These are phyloP conservation scores for Pichia rugopelliculosa DNA, from an alignment of 805 yeast genomes.

Conservation along the genomic window DNA sequence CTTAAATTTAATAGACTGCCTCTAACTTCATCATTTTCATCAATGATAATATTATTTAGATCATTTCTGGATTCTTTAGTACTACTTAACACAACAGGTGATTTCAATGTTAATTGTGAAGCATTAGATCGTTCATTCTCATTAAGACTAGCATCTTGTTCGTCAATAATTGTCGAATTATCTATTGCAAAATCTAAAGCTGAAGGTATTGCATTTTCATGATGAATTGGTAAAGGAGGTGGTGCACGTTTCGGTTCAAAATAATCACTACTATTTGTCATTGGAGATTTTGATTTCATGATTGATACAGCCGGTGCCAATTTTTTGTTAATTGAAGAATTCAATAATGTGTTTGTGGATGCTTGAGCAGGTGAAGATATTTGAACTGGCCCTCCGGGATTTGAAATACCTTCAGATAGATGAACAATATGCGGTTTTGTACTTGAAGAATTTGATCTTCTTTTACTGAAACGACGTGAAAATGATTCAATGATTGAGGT, in stretches of 20 bases:
- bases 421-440: constrained; percentile 19
- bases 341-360: not conserved
- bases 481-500: constrained; percentile 23
- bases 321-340: not conserved
- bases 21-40: constrained; percentile 7
- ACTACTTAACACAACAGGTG: constrained; percentile 5
- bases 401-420: constrained; percentile 18
- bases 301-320: not conserved
- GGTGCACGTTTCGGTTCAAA: constrained; percentile 10
- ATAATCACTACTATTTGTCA: not conserved
- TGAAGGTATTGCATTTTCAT: not conserved
- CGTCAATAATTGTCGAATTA: not conserved
- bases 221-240: constrained; percentile 9
- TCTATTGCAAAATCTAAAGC: not conserved
- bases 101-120: constrained; percentile 1
- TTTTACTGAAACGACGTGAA: constrained; percentile 22
- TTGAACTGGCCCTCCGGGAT: constrained; percentile 16
- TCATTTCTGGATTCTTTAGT: not conserved
- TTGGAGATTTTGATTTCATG: not conserved
- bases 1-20: not conserved
- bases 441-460: constrained; percentile 5
- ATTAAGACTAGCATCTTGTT: not conserved
- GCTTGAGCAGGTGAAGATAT: constrained; percentile 15
- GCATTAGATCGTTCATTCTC: not conserved
- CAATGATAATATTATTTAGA: constrained; percentile 1